Evolutionary conservation across 1,284 basidiomycete species (phyloP).

Genomic region (Pholiota adiposa): DNA sequence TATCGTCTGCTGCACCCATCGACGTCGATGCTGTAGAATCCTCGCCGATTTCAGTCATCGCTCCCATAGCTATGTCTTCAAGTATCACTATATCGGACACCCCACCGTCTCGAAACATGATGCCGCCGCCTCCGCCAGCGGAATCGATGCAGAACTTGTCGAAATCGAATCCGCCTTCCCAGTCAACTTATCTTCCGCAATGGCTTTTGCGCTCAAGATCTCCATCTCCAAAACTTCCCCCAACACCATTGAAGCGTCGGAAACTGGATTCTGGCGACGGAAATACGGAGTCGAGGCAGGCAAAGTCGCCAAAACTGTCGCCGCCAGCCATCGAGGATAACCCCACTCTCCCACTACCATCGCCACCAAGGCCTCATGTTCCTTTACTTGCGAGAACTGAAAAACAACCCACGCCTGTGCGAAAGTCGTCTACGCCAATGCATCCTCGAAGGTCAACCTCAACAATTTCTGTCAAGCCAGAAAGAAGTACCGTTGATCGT

Average conservation of each 20-base stretch:
- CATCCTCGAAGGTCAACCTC: background rate
- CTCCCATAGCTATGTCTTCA: background rate
- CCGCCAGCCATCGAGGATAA: background rate
- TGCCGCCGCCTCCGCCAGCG: background rate
- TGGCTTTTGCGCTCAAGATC: slow-evolving; percentile 2
- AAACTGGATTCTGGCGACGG: slow-evolving; percentile 10
- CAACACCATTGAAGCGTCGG: slow-evolving; percentile 17
- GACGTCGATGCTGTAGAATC: background rate
- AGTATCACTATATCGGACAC: background rate
- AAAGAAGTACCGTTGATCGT: background rate
- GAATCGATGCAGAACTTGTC: background rate
- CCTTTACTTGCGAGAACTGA: background rate
- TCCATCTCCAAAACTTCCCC: slow-evolving; percentile 8
- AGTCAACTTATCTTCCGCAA: background rate
- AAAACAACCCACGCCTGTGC: background rate
- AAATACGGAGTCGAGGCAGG: background rate
- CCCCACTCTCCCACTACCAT: slow-evolving; percentile 5
- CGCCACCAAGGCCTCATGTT: background rate
- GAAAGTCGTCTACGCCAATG: background rate
- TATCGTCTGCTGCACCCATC: background rate
- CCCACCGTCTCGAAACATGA: background rate
- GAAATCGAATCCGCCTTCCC: background rate
- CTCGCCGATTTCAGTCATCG: too few species aligned
- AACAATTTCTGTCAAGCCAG: background rate
- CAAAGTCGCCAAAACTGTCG: background rate